Conservation (phyloP, 2,329 filamentous ascomycete genomes). For the Diaporthe aspalathi region DNA sequence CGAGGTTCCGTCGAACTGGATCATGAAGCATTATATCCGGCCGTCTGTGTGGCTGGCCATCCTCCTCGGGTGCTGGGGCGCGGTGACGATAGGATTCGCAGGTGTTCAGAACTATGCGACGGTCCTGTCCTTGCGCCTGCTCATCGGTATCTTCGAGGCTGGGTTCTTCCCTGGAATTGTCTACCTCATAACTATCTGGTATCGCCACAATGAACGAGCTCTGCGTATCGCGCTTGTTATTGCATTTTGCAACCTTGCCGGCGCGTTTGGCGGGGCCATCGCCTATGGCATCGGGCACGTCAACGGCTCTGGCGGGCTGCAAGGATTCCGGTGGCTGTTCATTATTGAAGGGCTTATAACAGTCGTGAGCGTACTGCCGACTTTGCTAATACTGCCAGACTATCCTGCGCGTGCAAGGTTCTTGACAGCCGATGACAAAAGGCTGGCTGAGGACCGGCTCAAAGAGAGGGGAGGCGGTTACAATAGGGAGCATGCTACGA, state of each 20-base stretch:
- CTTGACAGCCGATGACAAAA: slow-evolving; percentile 41
- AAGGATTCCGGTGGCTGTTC: slow-evolving; percentile 52
- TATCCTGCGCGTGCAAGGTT: slow-evolving; percentile 44
- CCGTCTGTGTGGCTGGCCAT: slow-evolving; percentile 44
- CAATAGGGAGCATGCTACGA: slow-evolving; percentile 49
- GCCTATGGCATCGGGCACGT: slow-evolving; percentile 51
- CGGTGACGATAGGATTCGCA: slow-evolving; percentile 43
- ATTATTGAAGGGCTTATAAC: slow-evolving; percentile 33
- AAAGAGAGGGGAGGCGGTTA: slow-evolving; percentile 50
- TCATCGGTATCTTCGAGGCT: slow-evolving; percentile 51
- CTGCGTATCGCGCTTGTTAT: slow-evolving; percentile 40
- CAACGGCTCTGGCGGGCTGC: slow-evolving; percentile 50
- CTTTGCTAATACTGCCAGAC: slow-evolving; percentile 42
- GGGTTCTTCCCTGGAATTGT: slow-evolving; percentile 49
- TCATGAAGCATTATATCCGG: slow-evolving; percentile 48
- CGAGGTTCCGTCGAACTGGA: slow-evolving; percentile 47
- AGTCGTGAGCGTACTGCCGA: slow-evolving; percentile 23
- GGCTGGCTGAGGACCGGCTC: no score
- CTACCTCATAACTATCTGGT: slow-evolving; percentile 51
- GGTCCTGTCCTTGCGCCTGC: slow-evolving; percentile 45
- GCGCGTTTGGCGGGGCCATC: slow-evolving; percentile 43
- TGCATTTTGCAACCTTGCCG: slow-evolving; percentile 40
- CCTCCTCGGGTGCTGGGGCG: slow-evolving; percentile 48
- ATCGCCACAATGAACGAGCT: slow-evolving; percentile 48
- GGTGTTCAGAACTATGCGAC: slow-evolving; percentile 46